Evolutionary conservation across 179 eudicot genomes (phyloP).

Genomic region (Corrigiola litoralis): DNA sequence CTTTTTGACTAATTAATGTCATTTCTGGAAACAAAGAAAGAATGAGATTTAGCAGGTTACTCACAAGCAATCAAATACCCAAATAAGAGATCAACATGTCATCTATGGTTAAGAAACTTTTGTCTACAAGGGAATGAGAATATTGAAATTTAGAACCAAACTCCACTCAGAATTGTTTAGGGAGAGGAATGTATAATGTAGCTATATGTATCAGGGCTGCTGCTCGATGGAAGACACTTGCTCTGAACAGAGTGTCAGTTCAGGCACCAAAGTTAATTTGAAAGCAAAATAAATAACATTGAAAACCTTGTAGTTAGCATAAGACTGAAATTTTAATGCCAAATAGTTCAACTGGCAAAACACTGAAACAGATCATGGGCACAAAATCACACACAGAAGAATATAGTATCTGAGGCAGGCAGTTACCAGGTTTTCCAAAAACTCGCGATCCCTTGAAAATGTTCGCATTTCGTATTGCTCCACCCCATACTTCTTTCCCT

Average conservation of each 20-base stretch:
- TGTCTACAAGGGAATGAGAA: neutral
- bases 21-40: too few species aligned
- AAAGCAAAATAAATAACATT: neutral
- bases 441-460: slow-evolving; percentile 55
- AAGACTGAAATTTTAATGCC: neutral
- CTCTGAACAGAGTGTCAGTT: neutral
- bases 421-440: slow-evolving; percentile 61
- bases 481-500: slow-evolving; percentile 91
- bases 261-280: neutral
- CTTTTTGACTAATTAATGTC: too few species aligned
- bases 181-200: neutral
- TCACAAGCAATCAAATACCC: neutral
- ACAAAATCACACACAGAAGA: neutral
- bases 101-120: neutral
- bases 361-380: neutral
- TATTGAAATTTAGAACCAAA: neutral
- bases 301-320: neutral
- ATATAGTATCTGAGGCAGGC: slow-evolving; percentile 1
- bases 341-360: neutral
- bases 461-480: slow-evolving; percentile 96
- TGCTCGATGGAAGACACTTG: too few species aligned
- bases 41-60: neutral
- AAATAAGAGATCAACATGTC: neutral
- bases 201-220: neutral
- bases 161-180: neutral